Conservation (phyloP, 768 basidiomycete species). For the Termitomyces titanicus region DNA sequence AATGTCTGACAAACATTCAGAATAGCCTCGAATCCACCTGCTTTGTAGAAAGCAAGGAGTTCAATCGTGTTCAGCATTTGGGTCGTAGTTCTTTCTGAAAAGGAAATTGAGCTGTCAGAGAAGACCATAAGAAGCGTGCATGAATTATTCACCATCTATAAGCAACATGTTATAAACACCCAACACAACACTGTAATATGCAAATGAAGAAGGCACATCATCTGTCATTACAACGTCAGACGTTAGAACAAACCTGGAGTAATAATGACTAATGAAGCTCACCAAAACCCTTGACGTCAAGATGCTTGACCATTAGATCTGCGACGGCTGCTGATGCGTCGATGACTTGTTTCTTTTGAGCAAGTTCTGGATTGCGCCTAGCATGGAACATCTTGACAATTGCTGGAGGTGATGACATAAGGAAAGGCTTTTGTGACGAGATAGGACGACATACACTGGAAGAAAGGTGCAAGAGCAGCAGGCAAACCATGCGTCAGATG, state of each 20-base stretch:
- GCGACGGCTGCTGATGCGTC: constrained; percentile 71
- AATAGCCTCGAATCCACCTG: constrained; percentile 69
- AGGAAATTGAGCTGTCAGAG: constrained; percentile 4
- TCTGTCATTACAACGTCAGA: constrained; percentile 12
- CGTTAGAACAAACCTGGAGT: neutral
- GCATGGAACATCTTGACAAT: constrained; percentile 85
- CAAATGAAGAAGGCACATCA: constrained; percentile 32
- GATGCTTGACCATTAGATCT: constrained; percentile 66
- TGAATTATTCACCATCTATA: constrained; percentile 39
- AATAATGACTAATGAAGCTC: constrained; percentile 22
- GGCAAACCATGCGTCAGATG: constrained; percentile 80
- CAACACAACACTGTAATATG: constrained; percentile 46
- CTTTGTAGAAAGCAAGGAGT: constrained; percentile 67
- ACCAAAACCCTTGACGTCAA: constrained; percentile 54
- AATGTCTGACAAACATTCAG: constrained; percentile 54
- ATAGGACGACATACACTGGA: constrained; percentile 59
- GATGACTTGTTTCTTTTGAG: constrained; percentile 75
- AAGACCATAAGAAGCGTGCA: constrained; percentile 1
- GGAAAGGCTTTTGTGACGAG: neutral
- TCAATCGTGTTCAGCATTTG: constrained; percentile 81
- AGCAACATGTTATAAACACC: constrained; percentile 43
- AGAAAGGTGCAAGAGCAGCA: constrained; percentile 72
- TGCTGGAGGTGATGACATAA: constrained; percentile 39
- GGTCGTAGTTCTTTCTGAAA: constrained; percentile 68
- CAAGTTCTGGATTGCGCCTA: constrained; percentile 68